phyloP scores from a whole-genome alignment of 306 rosid species.

The Quillaja saponaria region DNA sequence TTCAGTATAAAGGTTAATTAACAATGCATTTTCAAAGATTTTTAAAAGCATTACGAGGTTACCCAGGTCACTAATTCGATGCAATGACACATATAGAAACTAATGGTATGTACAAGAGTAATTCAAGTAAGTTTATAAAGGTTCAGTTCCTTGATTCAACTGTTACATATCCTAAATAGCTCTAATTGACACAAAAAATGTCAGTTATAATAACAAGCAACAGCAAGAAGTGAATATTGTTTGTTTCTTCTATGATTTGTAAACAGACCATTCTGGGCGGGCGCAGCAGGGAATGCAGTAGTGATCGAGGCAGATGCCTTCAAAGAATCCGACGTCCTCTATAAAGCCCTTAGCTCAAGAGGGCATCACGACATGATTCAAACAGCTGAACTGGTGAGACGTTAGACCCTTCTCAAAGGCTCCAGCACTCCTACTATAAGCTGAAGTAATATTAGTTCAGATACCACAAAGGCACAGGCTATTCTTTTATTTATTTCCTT shows the following conservation, averaged over 20 bases:
- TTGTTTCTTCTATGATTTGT: slow-evolving; percentile 36
- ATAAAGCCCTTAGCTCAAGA: slow-evolving; percentile 85
- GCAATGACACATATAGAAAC: not conserved
- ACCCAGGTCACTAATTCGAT: too few relatives aligned
- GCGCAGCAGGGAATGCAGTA: slow-evolving; percentile 88
- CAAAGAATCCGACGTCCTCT: slow-evolving; percentile 94
- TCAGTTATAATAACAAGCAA: not conserved
- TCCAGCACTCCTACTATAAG: too few relatives aligned
- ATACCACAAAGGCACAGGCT: too few relatives aligned
- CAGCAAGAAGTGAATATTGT: slow-evolving; percentile 25
- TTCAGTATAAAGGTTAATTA: not conserved
- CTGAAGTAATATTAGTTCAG: too few relatives aligned
- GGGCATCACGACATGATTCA: slow-evolving; percentile 87
- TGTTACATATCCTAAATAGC: slow-evolving; percentile 7
- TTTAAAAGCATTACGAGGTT: too few relatives aligned
- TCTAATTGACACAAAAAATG: slow-evolving; percentile 3
- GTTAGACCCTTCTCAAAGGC: slow-evolving; percentile 15
- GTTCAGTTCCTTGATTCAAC: slow-evolving; percentile 25
- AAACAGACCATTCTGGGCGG: slow-evolving; percentile 86
- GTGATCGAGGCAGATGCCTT: slow-evolving; percentile 94
- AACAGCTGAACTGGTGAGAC: slow-evolving; percentile 86
- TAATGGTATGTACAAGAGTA: not conserved
- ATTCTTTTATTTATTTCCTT: too few relatives aligned
- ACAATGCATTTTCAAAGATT: not conserved
- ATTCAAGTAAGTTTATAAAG: slow-evolving; percentile 15